phyloP scores from a whole-genome alignment of 495 filamentous ascomycete species.

The Neurospora sp. region DNA sequence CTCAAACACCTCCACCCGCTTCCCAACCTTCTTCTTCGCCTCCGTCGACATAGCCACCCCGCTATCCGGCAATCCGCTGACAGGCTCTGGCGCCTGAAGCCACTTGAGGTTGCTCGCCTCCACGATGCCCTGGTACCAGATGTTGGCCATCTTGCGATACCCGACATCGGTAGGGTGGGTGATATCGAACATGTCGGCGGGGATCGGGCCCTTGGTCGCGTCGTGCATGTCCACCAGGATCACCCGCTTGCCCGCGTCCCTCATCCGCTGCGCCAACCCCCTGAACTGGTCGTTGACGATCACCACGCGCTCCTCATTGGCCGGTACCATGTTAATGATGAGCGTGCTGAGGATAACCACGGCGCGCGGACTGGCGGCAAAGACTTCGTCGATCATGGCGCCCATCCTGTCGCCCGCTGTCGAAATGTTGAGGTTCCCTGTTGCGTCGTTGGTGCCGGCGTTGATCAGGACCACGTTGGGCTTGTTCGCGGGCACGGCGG shows the following conservation, averaged over 20 bases:
- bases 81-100: conserved; percentile 14
- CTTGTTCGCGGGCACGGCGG: conserved; percentile 20
- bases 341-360: conserved; percentile 42
- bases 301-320: conserved; percentile 18
- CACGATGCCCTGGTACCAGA: conserved; percentile 39
- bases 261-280: conserved; percentile 22
- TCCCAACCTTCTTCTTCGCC: not conserved
- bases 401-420: conserved; percentile 24
- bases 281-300: conserved; percentile 32
- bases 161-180: conserved; percentile 42
- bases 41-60: conserved; percentile 1
- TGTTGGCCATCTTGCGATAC: conserved; percentile 43
- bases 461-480: conserved; percentile 43
- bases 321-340: conserved; percentile 23
- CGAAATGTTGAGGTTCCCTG: conserved; percentile 13
- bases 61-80: conserved; percentile 13
- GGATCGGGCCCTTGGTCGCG: conserved; percentile 13
- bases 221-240: conserved; percentile 42
- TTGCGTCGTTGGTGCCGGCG: conserved; percentile 41
- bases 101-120: conserved; percentile 16
- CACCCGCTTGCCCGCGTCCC: conserved; percentile 19
- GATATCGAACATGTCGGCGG: conserved; percentile 32
- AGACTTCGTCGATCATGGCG: conserved; percentile 30
- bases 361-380: conserved; percentile 26
- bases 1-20: not conserved